Evolutionary conservation across 805 yeast species (phyloP), one percentile per base, ranked within the genome.

Genomic region (Ogataea pini): DNA sequence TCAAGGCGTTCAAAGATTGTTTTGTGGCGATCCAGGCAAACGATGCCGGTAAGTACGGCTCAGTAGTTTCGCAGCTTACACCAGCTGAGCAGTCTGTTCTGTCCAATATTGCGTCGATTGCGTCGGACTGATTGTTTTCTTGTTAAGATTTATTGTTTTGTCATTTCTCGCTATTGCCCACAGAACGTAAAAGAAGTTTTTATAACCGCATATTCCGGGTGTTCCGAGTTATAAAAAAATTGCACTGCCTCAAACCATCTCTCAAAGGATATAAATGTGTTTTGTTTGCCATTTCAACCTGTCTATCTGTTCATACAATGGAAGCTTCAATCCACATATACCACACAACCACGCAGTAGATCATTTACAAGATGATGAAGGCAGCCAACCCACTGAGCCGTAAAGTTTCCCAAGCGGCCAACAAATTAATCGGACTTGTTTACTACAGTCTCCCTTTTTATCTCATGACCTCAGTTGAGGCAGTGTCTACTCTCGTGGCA

Each of bases 1-100:
- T 83, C 66, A 73, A 74, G 13, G 78, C 80, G 2, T 82, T 90
- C 66, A 80, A 83, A 48, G 76, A 78, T 16, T 75, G 79, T 16
- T 67, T 88, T 14, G 50, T 71, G 3, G 60, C 63, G 1, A 61
- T 86, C 17, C 83, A 81, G 57, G 73, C 70, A 25, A 61, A 66
- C 7, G 82, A 83, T 52, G 7, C 54, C n/a, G 49, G 47, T 2
- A 65, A 63, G 37, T 65, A 67, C 47, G 37, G 41, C 17, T 10
- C 48, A 20, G 17, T 64, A 9, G 53, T 60, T 32, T 51, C 60
- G 7, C 49, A 41, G n/a, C 54, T 67, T 22, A 44, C 54, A 10
- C 46, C 55, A 3, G 52, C 48, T 9, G 67, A 67, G 22, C 64
- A 59, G 47, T 55, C 56, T 7, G 49, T 54, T 9, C 40, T 65